phyloP scores from a whole-genome alignment of 805 yeast genomes.

The Henningerozyma blattae region DNA sequence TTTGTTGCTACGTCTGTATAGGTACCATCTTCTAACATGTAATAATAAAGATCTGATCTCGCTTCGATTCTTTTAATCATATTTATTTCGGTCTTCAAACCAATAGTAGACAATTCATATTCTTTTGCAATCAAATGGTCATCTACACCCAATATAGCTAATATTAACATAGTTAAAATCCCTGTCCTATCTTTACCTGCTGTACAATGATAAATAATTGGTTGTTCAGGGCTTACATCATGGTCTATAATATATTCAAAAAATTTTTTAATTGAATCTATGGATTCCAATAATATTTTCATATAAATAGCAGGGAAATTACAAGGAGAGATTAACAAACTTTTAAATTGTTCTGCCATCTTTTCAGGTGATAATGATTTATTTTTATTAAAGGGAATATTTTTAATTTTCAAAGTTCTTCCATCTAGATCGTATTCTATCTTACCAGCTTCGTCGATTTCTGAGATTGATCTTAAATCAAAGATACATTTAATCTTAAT shows the following conservation, averaged over 20 bases:
- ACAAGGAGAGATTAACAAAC: constrained; percentile 44
- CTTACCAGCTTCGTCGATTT: constrained; percentile 29
- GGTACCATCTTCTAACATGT: constrained; percentile 10
- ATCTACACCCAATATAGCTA: constrained; percentile 55
- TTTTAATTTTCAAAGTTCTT: constrained; percentile 24
- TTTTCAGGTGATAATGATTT: constrained; percentile 54
- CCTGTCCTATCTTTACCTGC: constrained; percentile 89
- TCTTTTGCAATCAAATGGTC: constrained; percentile 55
- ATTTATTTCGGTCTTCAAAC: constrained; percentile 36
- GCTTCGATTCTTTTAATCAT: constrained; percentile 19
- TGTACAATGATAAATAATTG: constrained; percentile 62
- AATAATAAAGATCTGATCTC: constrained; percentile 27
- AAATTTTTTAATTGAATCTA: constrained; percentile 34
- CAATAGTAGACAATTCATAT: constrained; percentile 62
- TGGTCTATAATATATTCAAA: constrained; percentile 44
- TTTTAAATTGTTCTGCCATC: constrained; percentile 41
- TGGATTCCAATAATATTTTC: constrained; percentile 42
- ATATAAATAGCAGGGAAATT: constrained; percentile 55
- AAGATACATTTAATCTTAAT: constrained; percentile 37
- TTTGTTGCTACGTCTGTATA: background rate
- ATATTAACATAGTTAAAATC: constrained; percentile 52
- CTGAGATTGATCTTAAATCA: constrained; percentile 57
- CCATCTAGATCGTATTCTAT: constrained; percentile 7
- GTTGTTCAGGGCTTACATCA: constrained; percentile 25
- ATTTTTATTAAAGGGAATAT: constrained; percentile 39